Base-by-base conservation (phyloP, 345 rosid species). In the Raphanus raphanistrum region DNA sequence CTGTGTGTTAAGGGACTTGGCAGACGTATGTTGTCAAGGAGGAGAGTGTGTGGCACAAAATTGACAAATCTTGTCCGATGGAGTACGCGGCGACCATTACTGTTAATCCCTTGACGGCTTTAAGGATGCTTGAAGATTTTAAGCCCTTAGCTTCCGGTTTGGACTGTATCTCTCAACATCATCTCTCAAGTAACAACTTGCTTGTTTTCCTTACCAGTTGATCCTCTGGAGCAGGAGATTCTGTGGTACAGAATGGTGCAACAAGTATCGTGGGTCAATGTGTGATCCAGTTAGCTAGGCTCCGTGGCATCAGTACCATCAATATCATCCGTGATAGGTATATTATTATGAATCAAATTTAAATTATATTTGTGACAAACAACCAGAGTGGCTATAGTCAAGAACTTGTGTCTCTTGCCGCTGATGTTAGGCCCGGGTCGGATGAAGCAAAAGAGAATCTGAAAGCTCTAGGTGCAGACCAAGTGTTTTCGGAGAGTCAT, bases 201-300 rank as follows among this genome's bases (percentile, higher is more conserved):
- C 57, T 32, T 75, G 71, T 71, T 36, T 50, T 13, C 7, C 54
- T 50, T 50, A 74, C 77, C 28, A 55, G 61, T 33, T 66, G 38
- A 72, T 79, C 31, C 41, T 68, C 50, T 72, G 61, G 29, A 75
- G 31, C 90, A 87, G 94, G 98, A 64, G 92, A 90, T 71, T 82
- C 91, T 63, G 76, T 94, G 26, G 96, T 90, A 75, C 98, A 94
- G 90, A 94, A 92, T 82, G 99, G 96, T 33, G 90, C 97, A 72
- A 90, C 97, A 36, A 92, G 94, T 82, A 88, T 90, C 4, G 96
- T 92, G 41, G 97, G 99, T 64, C 98, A 86, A 77, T 92, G 99
- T 81, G 78, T 90, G 36, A 88, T 90, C 76, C 99, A 92, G 85
- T 85, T 94, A 79, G 98, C 97, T 4, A 79, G 71, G 74, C 80